phyloP scores from a whole-genome alignment of 257 asterid species.

The Oldenlandia corymbosa region DNA sequence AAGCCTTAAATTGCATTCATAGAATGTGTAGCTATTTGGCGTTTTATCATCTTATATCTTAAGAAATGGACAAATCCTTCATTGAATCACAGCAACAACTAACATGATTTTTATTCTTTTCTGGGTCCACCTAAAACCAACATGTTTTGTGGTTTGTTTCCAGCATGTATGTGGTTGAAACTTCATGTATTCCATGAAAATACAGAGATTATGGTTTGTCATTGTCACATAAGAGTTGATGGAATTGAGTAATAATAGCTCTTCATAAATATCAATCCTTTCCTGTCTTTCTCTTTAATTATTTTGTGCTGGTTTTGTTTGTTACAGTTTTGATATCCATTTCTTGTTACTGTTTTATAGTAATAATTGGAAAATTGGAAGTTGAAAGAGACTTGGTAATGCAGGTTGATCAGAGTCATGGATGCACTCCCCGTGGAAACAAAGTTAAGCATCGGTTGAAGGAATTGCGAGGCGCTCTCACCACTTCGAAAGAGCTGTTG shows the following conservation, averaged over 20 bases:
- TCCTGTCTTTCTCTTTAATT: neutral
- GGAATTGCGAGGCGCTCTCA: constrained; percentile 61
- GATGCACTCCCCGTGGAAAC: constrained; percentile 32
- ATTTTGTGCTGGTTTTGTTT: neutral
- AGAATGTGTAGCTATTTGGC: constrained; percentile 18
- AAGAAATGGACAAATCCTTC: constrained; percentile 32
- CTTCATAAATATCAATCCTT: neutral
- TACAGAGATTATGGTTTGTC: neutral
- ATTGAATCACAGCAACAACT: constrained; percentile 15
- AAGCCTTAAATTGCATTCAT: constrained; percentile 14
- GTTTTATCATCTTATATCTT: constrained; percentile 17
- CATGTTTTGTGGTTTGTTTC: constrained; percentile 45
- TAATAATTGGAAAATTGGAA: neutral
- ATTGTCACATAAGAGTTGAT: constrained; percentile 3
- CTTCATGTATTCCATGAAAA: constrained; percentile 2
- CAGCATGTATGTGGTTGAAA: constrained; percentile 8
- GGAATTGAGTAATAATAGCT: neutral
- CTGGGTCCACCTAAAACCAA: constrained; percentile 47
- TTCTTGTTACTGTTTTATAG: neutral
- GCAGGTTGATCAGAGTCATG: constrained; percentile 61
- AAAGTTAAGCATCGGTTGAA: constrained; percentile 52
- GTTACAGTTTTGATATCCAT: neutral
- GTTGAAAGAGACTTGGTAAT: neutral
- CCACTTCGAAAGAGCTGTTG: constrained; percentile 69
- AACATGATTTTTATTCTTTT: constrained; percentile 33